These are phyloP conservation scores for Quercus dentata DNA, from an alignment of 306 rosid genomes.

Conservation along the genomic window DNA sequence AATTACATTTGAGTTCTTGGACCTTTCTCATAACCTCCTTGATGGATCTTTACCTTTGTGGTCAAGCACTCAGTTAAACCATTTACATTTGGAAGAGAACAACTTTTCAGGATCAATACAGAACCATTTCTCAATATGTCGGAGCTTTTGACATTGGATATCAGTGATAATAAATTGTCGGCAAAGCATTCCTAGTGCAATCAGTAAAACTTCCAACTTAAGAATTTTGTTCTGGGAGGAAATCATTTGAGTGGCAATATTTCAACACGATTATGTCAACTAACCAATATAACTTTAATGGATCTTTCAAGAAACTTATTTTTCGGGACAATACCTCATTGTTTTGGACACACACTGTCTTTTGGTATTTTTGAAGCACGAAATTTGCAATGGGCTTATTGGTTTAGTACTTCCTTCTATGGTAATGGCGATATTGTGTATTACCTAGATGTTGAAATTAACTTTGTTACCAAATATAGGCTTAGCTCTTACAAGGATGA, in stretches of 20 bases:
- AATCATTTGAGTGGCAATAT: no score
- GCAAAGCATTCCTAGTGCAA: no score
- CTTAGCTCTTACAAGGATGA: not conserved
- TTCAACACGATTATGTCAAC: no score
- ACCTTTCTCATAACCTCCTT: conserved; percentile 5
- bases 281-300: no score
- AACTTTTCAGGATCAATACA: not conserved
- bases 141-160: not conserved
- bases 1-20: not conserved
- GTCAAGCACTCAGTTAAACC: not conserved
- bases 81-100: no score
- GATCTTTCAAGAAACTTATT: no score
- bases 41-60: not conserved
- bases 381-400: rapidly evolving
- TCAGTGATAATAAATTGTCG: no score
- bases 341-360: not conserved
- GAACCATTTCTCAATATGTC: not conserved
- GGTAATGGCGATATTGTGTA: rapidly evolving
- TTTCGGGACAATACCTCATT: not conserved
- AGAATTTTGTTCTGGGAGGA: no score
- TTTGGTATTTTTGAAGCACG: no score
- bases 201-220: no score
- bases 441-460: not conserved
- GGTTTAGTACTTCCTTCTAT: rapidly evolving
- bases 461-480: not conserved